Evolutionary conservation across 2,329 filamentous ascomycete genomes (phyloP).

Genomic region (Epichloe aotearoae): DNA sequence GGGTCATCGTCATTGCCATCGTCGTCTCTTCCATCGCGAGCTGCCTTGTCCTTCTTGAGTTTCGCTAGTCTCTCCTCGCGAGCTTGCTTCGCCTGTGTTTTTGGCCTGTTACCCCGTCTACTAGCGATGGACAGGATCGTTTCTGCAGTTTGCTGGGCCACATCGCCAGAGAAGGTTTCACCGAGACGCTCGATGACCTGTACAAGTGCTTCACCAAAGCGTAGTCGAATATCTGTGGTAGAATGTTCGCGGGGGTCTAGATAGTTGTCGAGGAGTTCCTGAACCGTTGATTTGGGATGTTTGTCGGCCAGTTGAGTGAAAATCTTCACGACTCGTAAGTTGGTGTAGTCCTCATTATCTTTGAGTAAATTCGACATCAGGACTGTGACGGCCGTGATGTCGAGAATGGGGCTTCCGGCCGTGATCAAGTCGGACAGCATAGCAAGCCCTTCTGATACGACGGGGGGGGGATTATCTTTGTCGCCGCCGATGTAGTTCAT

Average conservation of each 20-base stretch:
- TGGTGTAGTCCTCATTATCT: constrained; percentile 59
- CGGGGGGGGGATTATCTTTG: constrained; percentile 51
- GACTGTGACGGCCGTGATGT: constrained; percentile 51
- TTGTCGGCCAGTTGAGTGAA: constrained; percentile 47
- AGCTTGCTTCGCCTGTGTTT: constrained; percentile 43
- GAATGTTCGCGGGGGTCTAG: constrained; percentile 47
- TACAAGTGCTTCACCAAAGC: constrained; percentile 54
- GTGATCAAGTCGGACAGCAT: constrained; percentile 45
- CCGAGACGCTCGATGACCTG: constrained; percentile 51
- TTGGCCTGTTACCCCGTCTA: constrained; percentile 46
- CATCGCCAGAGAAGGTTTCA: constrained; percentile 39
- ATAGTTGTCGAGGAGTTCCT: constrained; percentile 54
- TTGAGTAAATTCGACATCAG: constrained; percentile 50
- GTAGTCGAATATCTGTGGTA: constrained; percentile 48
- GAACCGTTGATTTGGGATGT: constrained; percentile 48
- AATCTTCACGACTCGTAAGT: constrained; percentile 52
- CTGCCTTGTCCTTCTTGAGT: constrained; percentile 29
- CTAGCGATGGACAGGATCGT: constrained; percentile 51
- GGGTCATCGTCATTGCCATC: constrained; percentile 29
- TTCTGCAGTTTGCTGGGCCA: constrained; percentile 38
- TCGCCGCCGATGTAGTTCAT: constrained; percentile 48
- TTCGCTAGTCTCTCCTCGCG: constrained; percentile 35
- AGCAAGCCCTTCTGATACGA: constrained; percentile 52
- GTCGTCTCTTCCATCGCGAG: constrained; percentile 22
- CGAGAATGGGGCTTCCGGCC: constrained; percentile 42